Base-by-base conservation (phyloP, 108 stramenopile genomes). In the Seminavis robusta region DNA sequence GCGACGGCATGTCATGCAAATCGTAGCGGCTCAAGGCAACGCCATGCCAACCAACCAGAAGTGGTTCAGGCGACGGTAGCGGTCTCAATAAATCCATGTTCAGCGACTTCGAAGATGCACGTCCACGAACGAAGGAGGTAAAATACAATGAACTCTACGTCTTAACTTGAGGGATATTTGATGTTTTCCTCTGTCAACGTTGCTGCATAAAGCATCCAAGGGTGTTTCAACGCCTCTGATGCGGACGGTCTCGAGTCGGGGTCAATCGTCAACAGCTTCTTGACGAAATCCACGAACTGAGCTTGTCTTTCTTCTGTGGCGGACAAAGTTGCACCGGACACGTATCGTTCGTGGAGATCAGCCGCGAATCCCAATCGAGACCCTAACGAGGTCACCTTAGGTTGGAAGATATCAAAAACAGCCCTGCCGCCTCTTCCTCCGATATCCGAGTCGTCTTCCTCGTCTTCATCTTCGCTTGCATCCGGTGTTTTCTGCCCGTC, bases 281-380 rank as follows among this genome's bases (percentile, higher is more conserved):
- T 56, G 8, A 96, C 73, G 60, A 94, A 96, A 63, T 94, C 92
- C 11, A 80, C 63, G 58, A 96, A 94, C 27, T 80, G 29, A 19
- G 76, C 83, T 48, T 83, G 56, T 32, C 76, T 52, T 43, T 80
- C 66, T 26, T 84, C 80, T 48, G 73, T 63, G 15, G 17, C 23
- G 13, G 60, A 39, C 20, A 61, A 20, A 36, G 45, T 50, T 33
- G 48, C 50, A 16, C 38, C 52, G 8, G 23, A 25, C 4, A 50
- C 59, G 55, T 51, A 73, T 61, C 48, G 64, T 45, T 55, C 71
- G 78, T 84, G 73, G 15, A 88, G 68, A 39, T 84, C 75, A 32
- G 74, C 52, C 34, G 73, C 75, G 54, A 89, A 85, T 7, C 85
- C 91, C 37, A 87, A 69, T 30, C 90, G 52, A 26, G 76, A 68